Base-by-base conservation (phyloP, 169 alveolate species). In the Cryptosporidium sp. region DNA sequence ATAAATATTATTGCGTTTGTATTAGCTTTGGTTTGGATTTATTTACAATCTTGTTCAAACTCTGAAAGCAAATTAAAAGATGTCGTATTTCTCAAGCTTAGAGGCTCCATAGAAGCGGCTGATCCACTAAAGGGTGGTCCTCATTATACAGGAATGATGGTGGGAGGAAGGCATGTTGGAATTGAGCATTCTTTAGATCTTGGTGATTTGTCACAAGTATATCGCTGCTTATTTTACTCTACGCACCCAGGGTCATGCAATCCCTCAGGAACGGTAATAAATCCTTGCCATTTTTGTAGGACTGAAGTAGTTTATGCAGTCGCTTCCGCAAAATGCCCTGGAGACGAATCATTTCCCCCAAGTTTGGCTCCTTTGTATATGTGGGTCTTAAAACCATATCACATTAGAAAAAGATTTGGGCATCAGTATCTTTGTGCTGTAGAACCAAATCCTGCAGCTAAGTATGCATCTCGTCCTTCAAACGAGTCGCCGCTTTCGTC, bases 121-220 rank as follows among this genome's bases (percentile, higher is more conserved):
- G 75, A 67, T 43, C 41, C 35, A 21, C 68, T 73, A 12, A 51
- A 80, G n/a, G 62, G 68, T 39, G 89, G 89, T 4, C 89, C 89
- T 37, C 89, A 62, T 21, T 80, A 80, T 67, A 80, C 89, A 41
- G 89, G 89, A 33, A 80, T 80, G 89, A 80, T 80, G 89, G 29
- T 80, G 16, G 89, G 89, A 26, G 89, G 89, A 29, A 80, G 89
- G 51, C 89, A 80, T 80, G 89, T 80, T 33, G 89, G 89, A 7
- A 62, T 80, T n/a, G 89, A 80, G 23, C 89, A 80, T 31, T 59
- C 89, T 29, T 31, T 80, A n/a, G 89, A 80, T 59, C n/a, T 80
- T 10, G 89, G 89, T 16, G 89, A 80, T 59, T 31, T 80, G 18
- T 80, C 89, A 21, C 89, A 80, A 33, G 75, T 80, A 18, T 41